These are phyloP conservation scores for Fusarium tupiense DNA, from an alignment of 2,329 filamentous ascomycete species.

Conservation along the genomic window DNA sequence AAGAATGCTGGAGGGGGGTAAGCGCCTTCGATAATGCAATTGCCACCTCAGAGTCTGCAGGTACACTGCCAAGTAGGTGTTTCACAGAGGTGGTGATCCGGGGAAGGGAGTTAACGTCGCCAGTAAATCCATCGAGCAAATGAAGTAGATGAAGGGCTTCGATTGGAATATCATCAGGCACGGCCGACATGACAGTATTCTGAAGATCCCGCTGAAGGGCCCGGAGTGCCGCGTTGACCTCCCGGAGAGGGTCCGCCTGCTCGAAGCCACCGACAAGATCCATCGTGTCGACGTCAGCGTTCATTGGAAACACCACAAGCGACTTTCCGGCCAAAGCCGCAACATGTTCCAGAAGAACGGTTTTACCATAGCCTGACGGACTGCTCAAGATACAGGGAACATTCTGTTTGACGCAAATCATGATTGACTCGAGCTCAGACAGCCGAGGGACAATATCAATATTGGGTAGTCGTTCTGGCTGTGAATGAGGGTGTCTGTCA, in stretches of 20 bases:
- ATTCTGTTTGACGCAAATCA: conserved; percentile 85
- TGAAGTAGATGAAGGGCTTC: conserved; percentile 62
- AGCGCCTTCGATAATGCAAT: conserved; percentile 59
- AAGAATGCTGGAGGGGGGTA: conserved; percentile 61
- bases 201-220: conserved; percentile 63
- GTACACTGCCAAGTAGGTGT: conserved; percentile 53
- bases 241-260: conserved; percentile 84
- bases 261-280: conserved; percentile 97
- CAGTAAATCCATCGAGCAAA: conserved; percentile 55
- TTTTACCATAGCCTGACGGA: conserved; percentile 87
- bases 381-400: conserved; percentile 92
- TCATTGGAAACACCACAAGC: conserved; percentile 86
- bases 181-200: conserved; percentile 56
- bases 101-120: conserved; percentile 51
- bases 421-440: conserved; percentile 81
- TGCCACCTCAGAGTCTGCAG: conserved; percentile 58
- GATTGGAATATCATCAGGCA: conserved; percentile 58
- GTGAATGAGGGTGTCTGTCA: conserved; percentile 64
- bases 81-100: conserved; percentile 52
- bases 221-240: conserved; percentile 68
- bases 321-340: conserved; percentile 81
- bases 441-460: conserved; percentile 67
- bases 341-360: conserved; percentile 78
- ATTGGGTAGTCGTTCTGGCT: conserved; percentile 61
- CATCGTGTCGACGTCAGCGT: conserved; percentile 95